Evolutionary conservation across 2,329 filamentous ascomycete species (phyloP), one percentile per base, ranked within the genome.

Genomic region (Fusarium scirpi): DNA sequence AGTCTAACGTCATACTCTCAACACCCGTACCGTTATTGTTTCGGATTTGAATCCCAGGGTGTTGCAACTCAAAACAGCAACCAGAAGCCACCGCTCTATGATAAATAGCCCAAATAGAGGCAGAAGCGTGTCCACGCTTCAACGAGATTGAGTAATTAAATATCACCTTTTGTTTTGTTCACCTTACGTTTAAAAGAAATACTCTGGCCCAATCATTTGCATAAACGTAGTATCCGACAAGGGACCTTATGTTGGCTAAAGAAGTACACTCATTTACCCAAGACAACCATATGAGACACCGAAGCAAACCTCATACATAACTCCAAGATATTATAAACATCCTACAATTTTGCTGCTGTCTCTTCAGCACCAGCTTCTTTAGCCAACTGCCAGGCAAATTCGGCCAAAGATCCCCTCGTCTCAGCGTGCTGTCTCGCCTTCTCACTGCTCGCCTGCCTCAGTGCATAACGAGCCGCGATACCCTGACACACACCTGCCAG

Each of bases 361-460:
- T 61, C 68, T 58, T 65, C 74, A 40, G 72, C 73, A 46, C 76
- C 75, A 55, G 81, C 80, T 66, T 77, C 80, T 79, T 84, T 85
- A 62, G 94, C 90, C 73, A 94, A 81, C 62, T 86, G 84, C 93
- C 94, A 98, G 8, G 94, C 93, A 74, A 92, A 85, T 80, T 93
- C 86, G 1, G 91, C 94, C 83, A 95, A 88, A 24, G 92, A 90
- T 47, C 83, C 85, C 81, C 92, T 90, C 78, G 89, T 87, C 58
- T 82, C 83, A 0, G 86, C 94, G 80, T 97, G 93, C 44, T 90
- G 86, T 73, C 85, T 87, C 9, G 96, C 96, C 78, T 92, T 88
- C 62, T 89, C 92, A 79, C 94, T 97, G 81, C 94, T 97, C 40
- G 96, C 96, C 85, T 98, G 95, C 51, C 95, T 85, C 49, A 87